Base-by-base conservation (phyloP, 73 alveolate genomes). In the Tetrahymena elliotti region DNA sequence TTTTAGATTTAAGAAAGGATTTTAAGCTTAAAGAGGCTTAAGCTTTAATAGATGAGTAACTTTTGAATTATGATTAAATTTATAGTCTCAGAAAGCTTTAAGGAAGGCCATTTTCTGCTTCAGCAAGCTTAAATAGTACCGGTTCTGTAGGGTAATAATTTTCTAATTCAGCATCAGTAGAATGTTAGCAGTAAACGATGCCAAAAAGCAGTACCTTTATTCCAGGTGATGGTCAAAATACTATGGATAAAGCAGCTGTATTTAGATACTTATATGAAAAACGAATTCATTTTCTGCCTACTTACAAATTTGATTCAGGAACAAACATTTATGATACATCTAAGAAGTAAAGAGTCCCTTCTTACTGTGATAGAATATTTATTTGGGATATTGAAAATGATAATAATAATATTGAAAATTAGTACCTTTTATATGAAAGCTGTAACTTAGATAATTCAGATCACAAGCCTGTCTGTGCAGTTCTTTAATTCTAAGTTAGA, bases 321-420 rank as follows among this genome's bases (percentile, higher is more conserved):
- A 95, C 99, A 27, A 93, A 98, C 82, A 96, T 93, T 40, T 99
- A 98, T 95, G 97, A 98, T 40, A 97, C 98, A 39, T 97, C 98
- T 39, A 98, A 98, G 94, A 96, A 97, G 96, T 88, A 96, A 41
- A 96, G 99, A 94, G 97, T 95, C 33, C 99, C 99, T 22, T 97
- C 99, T 16, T 99, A 98, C 98, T 97, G 99, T 52, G 99, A 99
- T 96, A 95, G 99, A 95, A 96, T 99, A 11, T 94, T 94, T n/a
- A 88, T 94, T 38, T 68, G 88, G 88, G 88, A 68, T 68, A 68
- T 68, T 31, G 88, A 68, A 68, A 68, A 68, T 10, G 88, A 68
- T 68, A 68, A 68, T 24, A 8, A 0, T 10, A 68, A 68, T 24
- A 68, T 68, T 18, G 88, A 68, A 27, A 31, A 68, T 7, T 24